Base-by-base conservation (phyloP, 495 filamentous ascomycete species). In the Neurospora sp. region DNA sequence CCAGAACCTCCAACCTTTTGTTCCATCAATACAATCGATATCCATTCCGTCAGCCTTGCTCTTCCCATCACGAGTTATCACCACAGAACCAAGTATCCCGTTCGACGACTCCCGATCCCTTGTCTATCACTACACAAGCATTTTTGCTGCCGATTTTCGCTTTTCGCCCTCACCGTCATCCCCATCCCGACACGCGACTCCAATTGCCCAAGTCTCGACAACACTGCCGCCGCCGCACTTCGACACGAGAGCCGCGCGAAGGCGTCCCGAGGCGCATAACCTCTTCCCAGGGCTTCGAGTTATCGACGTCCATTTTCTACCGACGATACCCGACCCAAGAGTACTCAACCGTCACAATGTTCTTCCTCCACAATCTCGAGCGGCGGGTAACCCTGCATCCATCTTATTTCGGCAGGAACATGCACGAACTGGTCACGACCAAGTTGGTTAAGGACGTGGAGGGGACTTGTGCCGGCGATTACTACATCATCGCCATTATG, bases 401-500 rank as follows among this genome's bases (percentile, higher is more conserved):
- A 40, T 98, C 96, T 37, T 98, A 94, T 83, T 98, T 99, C 79
- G 93, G 93, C 72, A 89, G 92, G 44, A 92, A 94, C 77, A 94
- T 97, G 86, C 90, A 92, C 70, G 91, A 96, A 71, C 90, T 96
- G 77, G 90, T 99, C 8, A 93, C 91, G 47, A 89, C 90, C 70
- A 91, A 94, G 74, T 89, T 99, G 20, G 87, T 97, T 72, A 90
- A 91, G 77, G 94, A 98, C 79, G 94, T 97, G 69, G 96, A 99
- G 81, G 96, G 96, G 22, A 93, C 92, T 16, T 96, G 93, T 82
- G 94, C 92, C 0, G 96, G 96, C 65, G 90, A 91, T 77, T 97
- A 95, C 84, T 98, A 93, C 77, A 95, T 98, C 79, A 95, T 99
- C 71, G 94, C 93, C 77, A 93, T 99, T 68, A 93, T 98, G 89